Percentiles rank a stretch among this genome's conserved stretches.
phyloP scores from a whole-genome alignment of 2,329 filamentous ascomycete genomes.

The Pezicula carpinea region DNA sequence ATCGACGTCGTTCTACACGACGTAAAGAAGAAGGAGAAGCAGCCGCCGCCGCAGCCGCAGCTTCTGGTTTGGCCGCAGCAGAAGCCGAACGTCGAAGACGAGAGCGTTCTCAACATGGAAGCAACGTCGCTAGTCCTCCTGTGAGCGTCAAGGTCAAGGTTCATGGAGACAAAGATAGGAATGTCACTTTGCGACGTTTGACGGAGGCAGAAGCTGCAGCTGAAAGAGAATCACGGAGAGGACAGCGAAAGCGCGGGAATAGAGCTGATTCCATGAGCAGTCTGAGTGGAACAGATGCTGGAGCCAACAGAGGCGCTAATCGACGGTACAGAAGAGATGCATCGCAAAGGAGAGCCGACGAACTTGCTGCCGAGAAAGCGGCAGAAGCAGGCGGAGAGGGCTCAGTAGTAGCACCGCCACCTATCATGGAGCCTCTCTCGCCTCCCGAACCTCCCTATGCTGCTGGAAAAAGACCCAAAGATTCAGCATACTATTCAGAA shows the following conservation, averaged over 20 bases:
- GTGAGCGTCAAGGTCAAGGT: constrained; percentile 57
- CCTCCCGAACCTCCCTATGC: constrained; percentile 55
- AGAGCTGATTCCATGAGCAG: constrained; percentile 51
- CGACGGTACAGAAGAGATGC: constrained; percentile 51
- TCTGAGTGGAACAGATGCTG: constrained; percentile 51
- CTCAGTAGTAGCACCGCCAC: constrained; percentile 9
- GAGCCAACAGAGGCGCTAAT: constrained; percentile 29
- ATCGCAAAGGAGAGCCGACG: constrained; percentile 39
- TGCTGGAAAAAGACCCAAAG: constrained; percentile 47
- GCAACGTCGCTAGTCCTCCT: constrained; percentile 39
- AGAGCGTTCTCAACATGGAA: constrained; percentile 6
- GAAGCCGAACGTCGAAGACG: constrained; percentile 34
- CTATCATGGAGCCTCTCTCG: constrained; percentile 39
- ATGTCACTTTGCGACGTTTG: constrained; percentile 56
- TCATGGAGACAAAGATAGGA: constrained; percentile 55
- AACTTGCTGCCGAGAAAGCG: constrained; percentile 37
- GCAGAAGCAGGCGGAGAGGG: constrained; percentile 12
- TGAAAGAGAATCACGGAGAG: constrained; percentile 23
- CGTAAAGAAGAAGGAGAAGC: constrained; percentile 39
- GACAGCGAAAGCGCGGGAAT: constrained; percentile 33
- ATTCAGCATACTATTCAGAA: constrained; percentile 59
- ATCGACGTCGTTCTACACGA: constrained; percentile 41
- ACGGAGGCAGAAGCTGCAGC: constrained; percentile 55
- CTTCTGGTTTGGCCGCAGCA: constrained; percentile 42
- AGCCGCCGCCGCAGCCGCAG: constrained; percentile 43